Evolutionary conservation across 2,329 filamentous ascomycete genomes (phyloP).

Genomic region (Emmonsiellopsis sp.): DNA sequence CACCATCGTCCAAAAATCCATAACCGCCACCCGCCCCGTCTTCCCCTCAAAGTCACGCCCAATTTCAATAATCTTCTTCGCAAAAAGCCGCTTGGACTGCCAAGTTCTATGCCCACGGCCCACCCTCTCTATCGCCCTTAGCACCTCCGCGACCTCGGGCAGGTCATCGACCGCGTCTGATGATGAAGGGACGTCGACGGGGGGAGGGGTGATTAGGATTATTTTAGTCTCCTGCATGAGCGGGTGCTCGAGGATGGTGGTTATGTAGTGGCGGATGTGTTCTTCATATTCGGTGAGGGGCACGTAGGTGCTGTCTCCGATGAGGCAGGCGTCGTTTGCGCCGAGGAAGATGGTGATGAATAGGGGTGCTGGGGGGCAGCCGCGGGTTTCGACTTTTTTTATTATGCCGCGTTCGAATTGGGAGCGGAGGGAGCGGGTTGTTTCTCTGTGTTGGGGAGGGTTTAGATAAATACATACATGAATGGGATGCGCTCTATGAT

Average conservation of each 20-base stretch:
- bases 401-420: slow-evolving; percentile 9
- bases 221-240: slow-evolving; percentile 24
- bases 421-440: slow-evolving; percentile 9
- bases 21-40: slow-evolving; percentile 23
- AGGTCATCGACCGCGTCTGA: not conserved
- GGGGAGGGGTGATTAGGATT: slow-evolving; percentile 29
- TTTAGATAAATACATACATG: not conserved
- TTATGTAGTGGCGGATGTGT: slow-evolving; percentile 28
- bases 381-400: slow-evolving; percentile 6
- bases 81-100: slow-evolving; percentile 30
- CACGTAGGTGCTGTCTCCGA: slow-evolving; percentile 18
- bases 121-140: slow-evolving; percentile 6
- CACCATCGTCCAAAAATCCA: slow-evolving; percentile 27
- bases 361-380: slow-evolving; percentile 17
- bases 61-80: slow-evolving; percentile 28
- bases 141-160: not conserved
- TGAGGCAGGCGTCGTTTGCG: slow-evolving; percentile 30
- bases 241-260: slow-evolving; percentile 24
- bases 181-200: slow-evolving; percentile 21
- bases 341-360: slow-evolving; percentile 34
- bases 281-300: slow-evolving; percentile 24
- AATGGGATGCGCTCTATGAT: not conserved
- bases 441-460: slow-evolving; percentile 8
- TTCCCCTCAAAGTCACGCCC: slow-evolving; percentile 22
- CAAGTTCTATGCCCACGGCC: slow-evolving; percentile 24